Percentiles rank a stretch among this genome's conserved stretches.
Evolutionary conservation across 1,284 basidiomycete species (phyloP).

Genomic region (Marasmius fiardii): DNA sequence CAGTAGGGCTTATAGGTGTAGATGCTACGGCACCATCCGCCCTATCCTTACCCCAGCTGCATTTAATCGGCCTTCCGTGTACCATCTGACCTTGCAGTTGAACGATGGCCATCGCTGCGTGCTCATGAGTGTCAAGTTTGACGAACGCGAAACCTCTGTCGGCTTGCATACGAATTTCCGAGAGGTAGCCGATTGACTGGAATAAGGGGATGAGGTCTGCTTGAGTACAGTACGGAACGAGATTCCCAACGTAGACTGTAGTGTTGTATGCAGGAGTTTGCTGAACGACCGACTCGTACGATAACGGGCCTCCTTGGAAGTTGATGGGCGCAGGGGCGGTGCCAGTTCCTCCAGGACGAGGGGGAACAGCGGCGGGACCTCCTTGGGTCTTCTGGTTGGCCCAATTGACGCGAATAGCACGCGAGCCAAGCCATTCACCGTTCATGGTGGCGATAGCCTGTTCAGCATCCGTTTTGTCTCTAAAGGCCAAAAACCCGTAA

Average conservation of each 20-base stretch:
- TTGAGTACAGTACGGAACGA: conserved; percentile 94
- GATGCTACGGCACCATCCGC: conserved; percentile 64
- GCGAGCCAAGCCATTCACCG: conserved; percentile 97
- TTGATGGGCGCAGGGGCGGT: conserved; percentile 78
- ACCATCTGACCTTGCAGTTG: conserved; percentile 94
- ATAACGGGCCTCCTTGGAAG: conserved; percentile 81
- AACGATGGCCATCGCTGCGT: conserved; percentile 95
- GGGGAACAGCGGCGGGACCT: conserved; percentile 22
- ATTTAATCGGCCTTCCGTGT: conserved; percentile 94
- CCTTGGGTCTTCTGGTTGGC: conserved; percentile 98
- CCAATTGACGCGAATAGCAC: conserved; percentile 99
- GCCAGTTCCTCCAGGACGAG: conserved; percentile 28
- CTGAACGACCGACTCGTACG: conserved; percentile 84
- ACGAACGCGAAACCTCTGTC: conserved; percentile 99
- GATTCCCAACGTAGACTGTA: conserved; percentile 97
- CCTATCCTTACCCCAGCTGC: conserved; percentile 97
- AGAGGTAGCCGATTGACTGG: conserved; percentile 95
- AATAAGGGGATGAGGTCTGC: conserved; percentile 95
- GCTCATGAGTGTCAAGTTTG: conserved; percentile 96
- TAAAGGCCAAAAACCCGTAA: conserved; percentile 91
- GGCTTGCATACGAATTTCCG: conserved; percentile 97
- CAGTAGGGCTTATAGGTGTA: conserved; percentile 62
- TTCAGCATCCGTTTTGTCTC: conserved; percentile 96
- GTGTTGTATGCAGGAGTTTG: conserved; percentile 92
- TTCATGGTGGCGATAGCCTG: conserved; percentile 99